Percentiles rank a stretch among this genome's conserved stretches.
Conservation (phyloP, 139 green algal species). For the Chlamydomonas sp. region DNA sequence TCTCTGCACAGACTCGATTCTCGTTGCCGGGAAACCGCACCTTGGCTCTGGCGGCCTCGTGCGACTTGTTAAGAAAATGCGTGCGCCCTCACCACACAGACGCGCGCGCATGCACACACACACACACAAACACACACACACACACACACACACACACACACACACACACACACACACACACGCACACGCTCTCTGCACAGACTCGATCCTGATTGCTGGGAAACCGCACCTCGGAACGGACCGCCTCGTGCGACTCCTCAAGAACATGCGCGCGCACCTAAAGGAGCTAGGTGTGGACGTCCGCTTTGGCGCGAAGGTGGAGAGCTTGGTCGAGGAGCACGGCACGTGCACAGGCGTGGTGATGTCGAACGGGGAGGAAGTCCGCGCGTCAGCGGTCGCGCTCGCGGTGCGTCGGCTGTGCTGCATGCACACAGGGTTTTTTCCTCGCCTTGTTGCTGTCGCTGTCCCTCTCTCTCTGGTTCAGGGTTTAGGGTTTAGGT, state of each 20-base stretch:
- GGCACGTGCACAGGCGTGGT: conserved; percentile 42
- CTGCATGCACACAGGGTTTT: too few relatives aligned
- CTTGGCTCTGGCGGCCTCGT: conserved; percentile 78
- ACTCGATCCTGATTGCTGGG: conserved; percentile 57
- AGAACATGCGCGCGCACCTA: conserved; percentile 54
- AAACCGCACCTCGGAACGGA: conserved; percentile 85
- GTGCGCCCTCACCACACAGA: conserved; percentile 49
- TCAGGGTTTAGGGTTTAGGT: too few relatives aligned
- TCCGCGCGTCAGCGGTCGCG: background rate
- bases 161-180: too few relatives aligned
- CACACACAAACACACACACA: too few relatives aligned
- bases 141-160: too few relatives aligned
- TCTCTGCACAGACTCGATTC: conserved; percentile 47
- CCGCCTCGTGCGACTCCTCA: conserved; percentile 64
- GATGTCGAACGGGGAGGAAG: conserved; percentile 16
- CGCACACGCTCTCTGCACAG: too few relatives aligned
- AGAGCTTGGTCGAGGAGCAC: conserved; percentile 42
- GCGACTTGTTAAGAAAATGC: conserved; percentile 56
- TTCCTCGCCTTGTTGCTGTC: too few relatives aligned
- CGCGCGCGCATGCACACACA: too few relatives aligned
- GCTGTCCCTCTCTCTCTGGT: too few relatives aligned
- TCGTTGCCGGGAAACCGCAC: conserved; percentile 73
- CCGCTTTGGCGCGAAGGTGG: conserved; percentile 51
- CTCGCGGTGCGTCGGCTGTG: conserved; percentile 9
- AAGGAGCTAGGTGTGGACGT: conserved; percentile 39